These are phyloP conservation scores for Leptographium flavum DNA, from an alignment of 2,329 filamentous ascomycete species.

Conservation along the genomic window DNA sequence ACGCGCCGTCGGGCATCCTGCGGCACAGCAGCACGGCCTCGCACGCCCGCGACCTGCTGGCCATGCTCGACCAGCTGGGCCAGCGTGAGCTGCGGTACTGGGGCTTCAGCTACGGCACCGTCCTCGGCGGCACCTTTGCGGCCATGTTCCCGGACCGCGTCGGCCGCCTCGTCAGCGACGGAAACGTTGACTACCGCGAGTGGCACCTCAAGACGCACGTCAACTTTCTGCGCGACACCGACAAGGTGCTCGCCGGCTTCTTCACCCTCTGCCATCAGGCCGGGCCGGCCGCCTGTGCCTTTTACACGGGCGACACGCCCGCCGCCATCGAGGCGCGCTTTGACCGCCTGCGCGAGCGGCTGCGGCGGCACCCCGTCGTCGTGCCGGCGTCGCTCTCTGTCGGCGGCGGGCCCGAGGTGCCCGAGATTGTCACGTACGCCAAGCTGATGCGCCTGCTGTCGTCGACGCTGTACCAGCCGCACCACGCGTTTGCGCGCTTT, in stretches of 20 bases:
- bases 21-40: slow-evolving; percentile 28
- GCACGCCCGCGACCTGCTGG: slow-evolving; percentile 32
- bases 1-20: slow-evolving; percentile 23
- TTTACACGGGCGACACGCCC: slow-evolving; percentile 24
- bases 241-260: slow-evolving; percentile 37
- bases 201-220: slow-evolving; percentile 31
- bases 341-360: slow-evolving; percentile 21
- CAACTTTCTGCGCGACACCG: slow-evolving; percentile 37
- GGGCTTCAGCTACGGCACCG: slow-evolving; percentile 41
- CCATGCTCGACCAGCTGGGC: slow-evolving; percentile 27
- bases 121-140: slow-evolving; percentile 37
- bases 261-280: slow-evolving; percentile 38
- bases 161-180: slow-evolving; percentile 35
- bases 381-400: slow-evolving; percentile 15
- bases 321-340: slow-evolving; percentile 25
- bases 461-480: slow-evolving; percentile 29
- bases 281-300: slow-evolving; percentile 30
- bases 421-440: slow-evolving; percentile 35
- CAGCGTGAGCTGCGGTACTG: slow-evolving; percentile 32
- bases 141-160: slow-evolving; percentile 36
- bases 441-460: slow-evolving; percentile 29
- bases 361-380: slow-evolving; percentile 30
- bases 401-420: slow-evolving; percentile 23
- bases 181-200: slow-evolving; percentile 39
- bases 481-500: slow-evolving; percentile 25